Evolutionary conservation across 2,329 filamentous ascomycete genomes (phyloP).

Genomic region (Karstenula rhodostoma): DNA sequence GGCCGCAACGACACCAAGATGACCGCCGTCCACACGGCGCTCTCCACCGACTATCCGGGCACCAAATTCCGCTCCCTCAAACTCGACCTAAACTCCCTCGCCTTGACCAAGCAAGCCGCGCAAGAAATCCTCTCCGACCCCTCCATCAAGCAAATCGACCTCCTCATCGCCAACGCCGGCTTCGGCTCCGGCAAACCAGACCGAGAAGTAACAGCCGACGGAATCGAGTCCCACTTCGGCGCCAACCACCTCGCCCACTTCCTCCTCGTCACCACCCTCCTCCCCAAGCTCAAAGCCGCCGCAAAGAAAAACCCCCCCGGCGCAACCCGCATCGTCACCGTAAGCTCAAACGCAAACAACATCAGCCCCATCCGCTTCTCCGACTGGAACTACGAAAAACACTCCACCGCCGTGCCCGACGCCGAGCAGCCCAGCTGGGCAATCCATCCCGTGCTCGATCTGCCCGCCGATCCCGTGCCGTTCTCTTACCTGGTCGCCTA

Average conservation of each 20-base stretch:
- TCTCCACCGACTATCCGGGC: slow-evolving; percentile 16
- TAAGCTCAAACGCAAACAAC: slow-evolving; percentile 9
- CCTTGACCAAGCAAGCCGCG: slow-evolving; percentile 38
- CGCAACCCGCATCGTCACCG: slow-evolving; percentile 21
- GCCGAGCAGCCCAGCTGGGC: slow-evolving; percentile 17
- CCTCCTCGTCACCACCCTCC: slow-evolving; percentile 50
- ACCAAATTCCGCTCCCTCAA: slow-evolving; percentile 17
- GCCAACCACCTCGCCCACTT: slow-evolving; percentile 56
- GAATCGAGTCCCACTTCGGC: slow-evolving; percentile 55
- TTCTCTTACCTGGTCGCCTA: slow-evolving; percentile 21
- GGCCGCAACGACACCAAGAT: slow-evolving; percentile 19
- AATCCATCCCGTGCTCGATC: not conserved
- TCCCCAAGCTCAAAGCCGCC: slow-evolving; percentile 42
- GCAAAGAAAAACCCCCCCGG: slow-evolving; percentile 13
- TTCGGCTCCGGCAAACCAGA: not conserved
- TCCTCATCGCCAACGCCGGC: slow-evolving; percentile 52
- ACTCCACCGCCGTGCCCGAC: slow-evolving; percentile 15
- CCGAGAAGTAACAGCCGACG: slow-evolving; percentile 45
- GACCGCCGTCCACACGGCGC: not conserved
- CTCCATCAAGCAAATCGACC: slow-evolving; percentile 39
- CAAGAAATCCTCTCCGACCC: slow-evolving; percentile 25
- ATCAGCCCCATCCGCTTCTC: slow-evolving; percentile 44
- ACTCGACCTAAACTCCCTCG: slow-evolving; percentile 44
- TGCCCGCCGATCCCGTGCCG: not conserved
- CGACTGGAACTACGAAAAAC: slow-evolving; percentile 46